Conservation (phyloP, 768 basidiomycete species). For the Cystofilobasidium bisporidii region DNA sequence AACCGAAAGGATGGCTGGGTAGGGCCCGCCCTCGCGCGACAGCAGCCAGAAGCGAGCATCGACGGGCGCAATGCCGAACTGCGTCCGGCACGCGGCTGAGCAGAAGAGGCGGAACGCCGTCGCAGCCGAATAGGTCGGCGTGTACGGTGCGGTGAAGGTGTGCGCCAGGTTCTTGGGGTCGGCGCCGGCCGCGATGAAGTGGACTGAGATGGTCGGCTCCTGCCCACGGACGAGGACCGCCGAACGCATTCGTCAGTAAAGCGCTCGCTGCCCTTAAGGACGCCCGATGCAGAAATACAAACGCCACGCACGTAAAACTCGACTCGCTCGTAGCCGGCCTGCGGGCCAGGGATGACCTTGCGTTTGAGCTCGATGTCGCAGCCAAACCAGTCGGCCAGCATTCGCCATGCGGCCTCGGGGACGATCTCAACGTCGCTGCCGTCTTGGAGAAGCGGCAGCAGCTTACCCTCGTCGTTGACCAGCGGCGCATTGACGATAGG, state of each 20-base stretch:
- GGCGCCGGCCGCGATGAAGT: constrained; percentile 44
- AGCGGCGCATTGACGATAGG: constrained; percentile 67
- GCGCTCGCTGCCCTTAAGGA: too few relatives aligned
- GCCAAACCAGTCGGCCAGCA: constrained; percentile 29
- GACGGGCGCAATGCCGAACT: constrained; percentile 30
- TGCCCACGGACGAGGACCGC: too few relatives aligned
- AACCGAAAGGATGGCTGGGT: background rate
- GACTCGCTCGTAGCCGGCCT: constrained; percentile 47
- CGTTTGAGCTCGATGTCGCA: constrained; percentile 46
- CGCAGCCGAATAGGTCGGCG: constrained; percentile 38
- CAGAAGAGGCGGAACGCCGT: constrained; percentile 29
- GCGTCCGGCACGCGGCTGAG: constrained; percentile 36
- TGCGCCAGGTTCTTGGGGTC: constrained; percentile 38
- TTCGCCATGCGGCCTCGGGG: constrained; percentile 60
- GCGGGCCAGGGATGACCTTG: constrained; percentile 56
- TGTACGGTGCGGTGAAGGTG: constrained; percentile 33
- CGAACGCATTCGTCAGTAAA: too few relatives aligned
- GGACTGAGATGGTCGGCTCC: constrained; percentile 56
- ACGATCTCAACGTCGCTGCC: constrained; percentile 62
- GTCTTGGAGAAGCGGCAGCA: constrained; percentile 48
- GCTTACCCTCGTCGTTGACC: constrained; percentile 47
- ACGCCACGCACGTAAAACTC: constrained; percentile 55
- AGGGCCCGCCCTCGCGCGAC: background rate
- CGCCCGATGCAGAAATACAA: too few relatives aligned
- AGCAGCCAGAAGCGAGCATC: constrained; percentile 12